Evolutionary conservation across 176 grass and related monocot genomes (phyloP), one percentile per base, ranked within the genome.

Genomic region (Oryza glumipatula): DNA sequence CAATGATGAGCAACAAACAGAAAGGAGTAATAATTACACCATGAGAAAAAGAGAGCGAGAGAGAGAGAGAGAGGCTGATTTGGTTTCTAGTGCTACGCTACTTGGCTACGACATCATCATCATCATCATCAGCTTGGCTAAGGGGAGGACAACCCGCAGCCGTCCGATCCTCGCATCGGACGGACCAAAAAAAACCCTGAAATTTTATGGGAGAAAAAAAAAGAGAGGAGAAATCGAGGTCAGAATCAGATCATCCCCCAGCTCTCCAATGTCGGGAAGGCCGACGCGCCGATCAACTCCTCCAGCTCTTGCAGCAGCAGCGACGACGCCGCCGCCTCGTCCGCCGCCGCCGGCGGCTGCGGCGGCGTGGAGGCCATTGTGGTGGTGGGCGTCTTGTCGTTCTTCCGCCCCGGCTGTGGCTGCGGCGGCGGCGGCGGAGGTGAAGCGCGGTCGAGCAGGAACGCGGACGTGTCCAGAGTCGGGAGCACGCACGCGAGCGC

Each of bases 391-490:
- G 21, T 63, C 5, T 22, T 23, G 26, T 26, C 24, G 11, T 3
- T 63, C 11, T 4, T 26, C 48, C 4, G 46, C n/a, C 48, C 38
- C 74, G 38, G 13, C 15, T 14, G 74, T n/a, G 8, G 2, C 28
- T 30, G 26, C 26, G 1, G 45, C 60, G 9, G 47, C 80, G 15
- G 5, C 11, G 6, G 28, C 11, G 14, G 22, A 12, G 60, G 0
- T 1, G 21, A 10, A 7, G 68, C 46, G 36, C 33, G 30, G 52
- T 80, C 80, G 51, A 90, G 70, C 68, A 90, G 77, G 89, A 75
- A 91, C 13, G 89, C 85, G 30, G 89, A 91, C 32, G 89, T 91
- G 89, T 91, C 89, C 41, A 91, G 80, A 51, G 89, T 91, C 17
- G 85, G 89, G 28, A 91, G 89, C 39, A 64, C 65, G 70, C 35